phyloP scores from a whole-genome alignment of 306 rosid species.

The Carpinus fangiana region DNA sequence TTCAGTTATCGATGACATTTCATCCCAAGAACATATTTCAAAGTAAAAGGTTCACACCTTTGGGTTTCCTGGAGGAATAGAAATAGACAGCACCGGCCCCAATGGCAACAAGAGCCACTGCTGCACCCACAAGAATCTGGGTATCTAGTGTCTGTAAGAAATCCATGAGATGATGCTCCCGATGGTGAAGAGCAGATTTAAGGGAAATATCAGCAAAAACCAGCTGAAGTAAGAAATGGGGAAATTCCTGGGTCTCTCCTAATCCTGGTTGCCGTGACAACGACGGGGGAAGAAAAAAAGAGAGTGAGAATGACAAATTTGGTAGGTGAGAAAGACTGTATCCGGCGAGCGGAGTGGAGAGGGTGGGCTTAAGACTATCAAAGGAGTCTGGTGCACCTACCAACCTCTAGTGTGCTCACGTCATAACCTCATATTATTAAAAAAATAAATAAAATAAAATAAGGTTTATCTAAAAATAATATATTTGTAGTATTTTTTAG shows the following conservation, averaged over 20 bases:
- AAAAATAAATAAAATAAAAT: too few species aligned
- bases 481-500: too few species aligned
- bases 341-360: background rate
- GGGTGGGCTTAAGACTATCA: background rate
- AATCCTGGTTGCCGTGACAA: background rate
- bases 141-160: constrained; percentile 49
- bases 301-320: background rate
- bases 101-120: constrained; percentile 59
- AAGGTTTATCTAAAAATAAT: too few species aligned
- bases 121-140: constrained; percentile 57
- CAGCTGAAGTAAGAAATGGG: background rate
- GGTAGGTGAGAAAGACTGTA: constrained; percentile 23
- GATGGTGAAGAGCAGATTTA: background rate
- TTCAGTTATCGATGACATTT: background rate
- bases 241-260: background rate
- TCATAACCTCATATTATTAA: too few species aligned
- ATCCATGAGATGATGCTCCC: constrained; percentile 47
- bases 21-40: background rate
- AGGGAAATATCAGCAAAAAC: background rate
- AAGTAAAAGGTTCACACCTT: constrained; percentile 43
- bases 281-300: background rate
- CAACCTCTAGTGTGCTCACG: background rate
- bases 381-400: constrained; percentile 33
- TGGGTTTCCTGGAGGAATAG: constrained; percentile 59
- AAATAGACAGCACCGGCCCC: constrained; percentile 55